Evolutionary conservation across 345 rosid genomes (phyloP).

Genomic region (Aegle marmelos): DNA sequence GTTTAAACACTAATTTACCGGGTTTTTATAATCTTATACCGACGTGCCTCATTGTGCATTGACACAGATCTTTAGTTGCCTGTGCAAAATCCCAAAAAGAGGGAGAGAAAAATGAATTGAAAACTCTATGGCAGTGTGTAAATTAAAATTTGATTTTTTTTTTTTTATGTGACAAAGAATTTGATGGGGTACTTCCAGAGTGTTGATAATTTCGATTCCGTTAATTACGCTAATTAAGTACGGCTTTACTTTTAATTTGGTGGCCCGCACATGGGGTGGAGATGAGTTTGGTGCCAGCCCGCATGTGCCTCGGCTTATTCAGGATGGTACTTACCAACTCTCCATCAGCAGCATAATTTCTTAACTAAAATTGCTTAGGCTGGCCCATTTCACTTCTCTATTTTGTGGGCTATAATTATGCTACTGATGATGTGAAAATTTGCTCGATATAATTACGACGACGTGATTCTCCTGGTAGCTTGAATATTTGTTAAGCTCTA

Average conservation of each 20-base stretch:
- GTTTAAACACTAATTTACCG: background rate
- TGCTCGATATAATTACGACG: no score
- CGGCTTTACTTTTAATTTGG: background rate
- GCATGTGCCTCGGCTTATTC: background rate
- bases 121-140: background rate
- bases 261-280: background rate
- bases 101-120: background rate
- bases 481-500: no score
- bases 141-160: background rate
- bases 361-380: background rate
- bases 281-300: background rate
- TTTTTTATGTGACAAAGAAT: background rate
- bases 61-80: background rate
- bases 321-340: background rate
- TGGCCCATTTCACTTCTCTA: background rate
- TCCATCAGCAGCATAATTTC: background rate
- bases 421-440: no score
- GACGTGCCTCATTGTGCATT: background rate
- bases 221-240: conserved; percentile 4
- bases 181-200: conserved; percentile 2
- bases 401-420: background rate
- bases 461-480: no score
- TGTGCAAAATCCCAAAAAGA: background rate
- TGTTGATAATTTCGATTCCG: conserved; percentile 5
- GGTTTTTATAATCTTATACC: background rate